Evolutionary conservation across 2,329 filamentous ascomycete genomes (phyloP), one percentile per base, ranked within the genome.

Genomic region (Fusarium buxicola): DNA sequence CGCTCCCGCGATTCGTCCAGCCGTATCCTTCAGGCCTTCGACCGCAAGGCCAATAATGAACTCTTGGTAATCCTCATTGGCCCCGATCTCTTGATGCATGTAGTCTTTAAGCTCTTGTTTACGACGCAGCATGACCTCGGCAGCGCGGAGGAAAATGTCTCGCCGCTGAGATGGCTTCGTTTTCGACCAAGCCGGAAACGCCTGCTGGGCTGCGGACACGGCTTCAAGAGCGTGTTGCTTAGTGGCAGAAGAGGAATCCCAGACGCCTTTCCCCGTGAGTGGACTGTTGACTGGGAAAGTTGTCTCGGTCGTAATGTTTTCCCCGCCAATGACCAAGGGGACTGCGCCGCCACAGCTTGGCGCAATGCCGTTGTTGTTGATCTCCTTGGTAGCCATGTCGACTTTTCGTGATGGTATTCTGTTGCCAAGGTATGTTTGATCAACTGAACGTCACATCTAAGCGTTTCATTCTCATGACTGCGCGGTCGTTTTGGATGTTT

Each of bases 1-100:
- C 3, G 63, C 72, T 3, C 51, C 55, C 2, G 60, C 66, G 5
- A 79, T 71, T 18, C 74, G 64, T 1, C 74, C 76, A 1, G 76
- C 77, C 5, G 77, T 73, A 55, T 79, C 76, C 5, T 66, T 68
- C 1, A 78, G 55, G 2, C 75, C 66, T 7, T 75, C 71, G 16
- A 71, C 58, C 1, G 75, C 54, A 5, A 73, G 58, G 1, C 51
- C 45, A 2, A 75, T 27, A 41, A 78, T 77, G 45, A 78, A 76
- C 3, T 63, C 39, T 6, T 58, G 54, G 12, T 52, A 63, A 25
- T 25, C 49, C 21, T 51, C 30, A 3, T 51, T 44, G 7, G 58
- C 60, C 5, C 49, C 60, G 12, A 62, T 58, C 24, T 63, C 60
- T 2, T 58, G 39, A 4, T 54, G 31, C 45, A 61, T 41, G 13